Conservation (phyloP, 78 protist genomes). For the Cavenderia fasciculata region DNA sequence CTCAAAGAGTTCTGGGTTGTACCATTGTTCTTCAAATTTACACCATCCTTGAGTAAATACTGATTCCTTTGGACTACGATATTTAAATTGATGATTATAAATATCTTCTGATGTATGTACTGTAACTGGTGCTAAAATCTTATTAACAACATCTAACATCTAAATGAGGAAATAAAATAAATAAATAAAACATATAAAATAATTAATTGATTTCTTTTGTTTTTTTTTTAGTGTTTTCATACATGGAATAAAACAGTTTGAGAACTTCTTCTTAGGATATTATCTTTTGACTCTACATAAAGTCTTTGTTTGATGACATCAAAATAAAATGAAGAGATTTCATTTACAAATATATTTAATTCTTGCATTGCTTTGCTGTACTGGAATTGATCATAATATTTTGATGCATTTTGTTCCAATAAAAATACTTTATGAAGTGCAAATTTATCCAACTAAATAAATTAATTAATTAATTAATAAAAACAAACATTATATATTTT, state of each 20-base stretch:
- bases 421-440: slow-evolving; percentile 4
- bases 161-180: too few relatives aligned
- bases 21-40: neutral
- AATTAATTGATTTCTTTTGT: too few relatives aligned
- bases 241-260: slow-evolving; percentile 79
- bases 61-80: slow-evolving; percentile 26
- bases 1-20: neutral
- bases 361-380: slow-evolving; percentile 38
- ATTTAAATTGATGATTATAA: slow-evolving; percentile 36
- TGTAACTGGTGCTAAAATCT: slow-evolving; percentile 51
- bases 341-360: slow-evolving; percentile 37
- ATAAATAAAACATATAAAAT: too few relatives aligned
- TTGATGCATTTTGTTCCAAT: neutral
- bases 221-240: too few relatives aligned
- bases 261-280: slow-evolving; percentile 48
- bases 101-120: slow-evolving; percentile 66
- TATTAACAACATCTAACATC: slow-evolving; percentile 45
- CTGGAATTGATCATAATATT: slow-evolving; percentile 59
- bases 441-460: slow-evolving; percentile 42
- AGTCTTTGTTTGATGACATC: slow-evolving; percentile 87
- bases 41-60: slow-evolving; percentile 58
- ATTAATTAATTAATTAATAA: neutral
- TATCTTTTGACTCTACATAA: slow-evolving; percentile 76
- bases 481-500: neutral
- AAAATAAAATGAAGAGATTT: slow-evolving; percentile 91